Conservation (phyloP, 2,329 filamentous ascomycete species). For the Ceratocystis alfenasii region DNA sequence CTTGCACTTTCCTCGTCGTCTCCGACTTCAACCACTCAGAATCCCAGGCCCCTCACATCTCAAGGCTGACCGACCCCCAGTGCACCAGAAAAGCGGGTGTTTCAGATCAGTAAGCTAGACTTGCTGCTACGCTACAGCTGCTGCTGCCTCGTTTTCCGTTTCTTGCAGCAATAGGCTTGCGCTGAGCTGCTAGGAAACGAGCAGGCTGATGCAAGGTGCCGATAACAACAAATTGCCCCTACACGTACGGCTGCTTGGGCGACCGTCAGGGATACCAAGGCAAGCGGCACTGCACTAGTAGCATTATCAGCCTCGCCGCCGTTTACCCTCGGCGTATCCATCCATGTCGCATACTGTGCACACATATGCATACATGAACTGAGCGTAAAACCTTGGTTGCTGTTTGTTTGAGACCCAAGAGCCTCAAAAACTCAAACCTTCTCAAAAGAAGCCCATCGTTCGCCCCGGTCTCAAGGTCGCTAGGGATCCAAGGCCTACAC, state of each 20-base stretch:
- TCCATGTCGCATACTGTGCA: neutral
- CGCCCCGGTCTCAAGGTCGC: neutral
- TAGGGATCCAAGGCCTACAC: neutral
- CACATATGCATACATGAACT: neutral
- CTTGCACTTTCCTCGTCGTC: neutral
- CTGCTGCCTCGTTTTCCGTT: neutral
- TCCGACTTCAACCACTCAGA: neutral
- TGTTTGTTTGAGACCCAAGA: neutral
- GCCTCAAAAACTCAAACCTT: neutral
- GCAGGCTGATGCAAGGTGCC: constrained; percentile 7
- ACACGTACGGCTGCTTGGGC: neutral
- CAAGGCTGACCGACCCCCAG: neutral
- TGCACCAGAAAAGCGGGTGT: neutral
- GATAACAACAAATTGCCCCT: neutral
- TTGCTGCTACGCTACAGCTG: neutral
- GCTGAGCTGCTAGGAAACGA: neutral
- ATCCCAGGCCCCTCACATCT: neutral
- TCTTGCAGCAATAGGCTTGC: neutral
- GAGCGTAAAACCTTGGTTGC: neutral
- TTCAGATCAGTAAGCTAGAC: neutral
- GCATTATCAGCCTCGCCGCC: no score
- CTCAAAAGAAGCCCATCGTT: neutral
- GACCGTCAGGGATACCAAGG: no score
- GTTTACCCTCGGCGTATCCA: no score
- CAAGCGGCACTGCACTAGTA: no score